Conservation (phyloP, 1,284 basidiomycete genomes). For the Cryptococcus wingfieldii region DNA sequence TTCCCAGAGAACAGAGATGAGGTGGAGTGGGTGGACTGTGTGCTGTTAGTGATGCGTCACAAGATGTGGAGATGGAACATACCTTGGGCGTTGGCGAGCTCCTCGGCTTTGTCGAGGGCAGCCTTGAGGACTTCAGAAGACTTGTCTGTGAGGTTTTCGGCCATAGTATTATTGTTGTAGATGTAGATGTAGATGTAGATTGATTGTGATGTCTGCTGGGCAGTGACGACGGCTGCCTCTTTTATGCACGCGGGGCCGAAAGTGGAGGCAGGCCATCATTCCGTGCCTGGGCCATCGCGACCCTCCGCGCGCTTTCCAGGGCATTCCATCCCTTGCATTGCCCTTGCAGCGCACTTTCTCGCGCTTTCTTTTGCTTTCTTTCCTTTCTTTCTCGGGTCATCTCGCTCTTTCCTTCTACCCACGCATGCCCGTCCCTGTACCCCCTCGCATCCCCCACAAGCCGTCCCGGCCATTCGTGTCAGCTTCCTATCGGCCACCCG, state of each 20-base stretch:
- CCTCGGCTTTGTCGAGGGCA: conserved; percentile 51
- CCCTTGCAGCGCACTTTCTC: neutral
- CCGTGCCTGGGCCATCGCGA: neutral
- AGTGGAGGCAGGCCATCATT: neutral
- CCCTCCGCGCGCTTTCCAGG: neutral
- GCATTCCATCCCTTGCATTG: neutral
- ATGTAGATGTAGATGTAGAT: neutral
- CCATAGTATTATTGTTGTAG: conserved; percentile 22
- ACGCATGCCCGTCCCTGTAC: neutral
- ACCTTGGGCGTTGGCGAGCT: conserved; percentile 45
- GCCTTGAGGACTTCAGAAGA: conserved; percentile 54
- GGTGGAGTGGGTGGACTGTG: conserved; percentile 48
- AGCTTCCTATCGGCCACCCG: conserved; percentile 25
- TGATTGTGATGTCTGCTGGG: neutral
- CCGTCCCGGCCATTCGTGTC: conserved; percentile 30
- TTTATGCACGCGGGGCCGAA: neutral
- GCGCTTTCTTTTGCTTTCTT: neutral
- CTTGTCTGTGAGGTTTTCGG: conserved; percentile 49
- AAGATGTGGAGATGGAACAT: conserved; percentile 6
- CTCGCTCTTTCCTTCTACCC: neutral
- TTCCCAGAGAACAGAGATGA: conserved; percentile 46
- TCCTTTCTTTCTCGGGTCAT: neutral
- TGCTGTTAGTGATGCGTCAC: conserved; percentile 12
- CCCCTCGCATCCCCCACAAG: conserved; percentile 12
- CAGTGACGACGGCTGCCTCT: neutral